Conservation (phyloP, 164 flowering plant species). For the Liriodendron chinense region DNA sequence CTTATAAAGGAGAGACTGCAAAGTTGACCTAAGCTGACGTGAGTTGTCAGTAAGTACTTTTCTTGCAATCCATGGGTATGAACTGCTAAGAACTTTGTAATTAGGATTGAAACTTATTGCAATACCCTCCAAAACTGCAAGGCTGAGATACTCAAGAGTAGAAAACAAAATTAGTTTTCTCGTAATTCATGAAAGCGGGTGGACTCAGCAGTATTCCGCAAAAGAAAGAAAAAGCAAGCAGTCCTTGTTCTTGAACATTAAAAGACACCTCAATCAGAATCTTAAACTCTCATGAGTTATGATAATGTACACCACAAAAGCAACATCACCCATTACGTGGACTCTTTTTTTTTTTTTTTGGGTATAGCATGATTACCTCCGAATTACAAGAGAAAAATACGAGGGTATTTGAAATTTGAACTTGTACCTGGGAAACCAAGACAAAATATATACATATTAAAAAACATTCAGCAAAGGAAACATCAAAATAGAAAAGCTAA, state of each 20-base stretch:
- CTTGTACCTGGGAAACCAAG: constrained; percentile 72
- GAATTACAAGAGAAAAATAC: constrained; percentile 90
- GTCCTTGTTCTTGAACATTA: background rate
- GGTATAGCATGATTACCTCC: constrained; percentile 54
- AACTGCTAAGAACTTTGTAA: constrained; percentile 90
- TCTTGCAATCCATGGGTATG: constrained; percentile 98
- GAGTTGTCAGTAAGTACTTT: constrained; percentile 88
- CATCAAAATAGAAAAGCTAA: background rate
- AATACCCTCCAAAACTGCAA: constrained; percentile 96
- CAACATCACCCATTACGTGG: background rate
- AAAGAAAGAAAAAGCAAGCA: background rate
- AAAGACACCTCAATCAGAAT: constrained; percentile 1
- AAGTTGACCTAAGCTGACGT: constrained; percentile 67
- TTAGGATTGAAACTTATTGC: constrained; percentile 71
- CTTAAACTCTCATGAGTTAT: background rate
- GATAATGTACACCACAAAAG: background rate
- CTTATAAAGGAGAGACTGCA: constrained; percentile 76
- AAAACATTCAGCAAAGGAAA: background rate
- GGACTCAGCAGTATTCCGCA: background rate
- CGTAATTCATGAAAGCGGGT: background rate
- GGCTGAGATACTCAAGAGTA: constrained; percentile 40
- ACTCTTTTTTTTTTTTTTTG: background rate
- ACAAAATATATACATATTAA: background rate
- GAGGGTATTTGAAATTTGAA: constrained; percentile 94
- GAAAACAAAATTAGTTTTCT: background rate